phyloP scores from a whole-genome alignment of 495 filamentous ascomycete genomes.

The Bathelium albidoporum region DNA sequence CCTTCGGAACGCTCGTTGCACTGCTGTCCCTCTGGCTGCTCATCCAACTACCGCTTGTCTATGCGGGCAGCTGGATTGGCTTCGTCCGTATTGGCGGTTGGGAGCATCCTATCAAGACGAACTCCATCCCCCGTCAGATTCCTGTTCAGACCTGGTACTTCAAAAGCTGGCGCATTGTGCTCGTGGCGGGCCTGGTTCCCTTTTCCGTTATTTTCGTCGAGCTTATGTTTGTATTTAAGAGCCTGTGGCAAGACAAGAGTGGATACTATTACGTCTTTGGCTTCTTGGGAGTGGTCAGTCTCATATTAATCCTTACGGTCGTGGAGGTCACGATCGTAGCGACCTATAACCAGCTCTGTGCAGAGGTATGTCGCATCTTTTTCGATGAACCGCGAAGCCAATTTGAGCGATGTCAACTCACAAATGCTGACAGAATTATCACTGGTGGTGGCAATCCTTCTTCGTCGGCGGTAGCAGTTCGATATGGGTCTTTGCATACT shows the following conservation, averaged over 20 bases:
- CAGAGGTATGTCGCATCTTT: slow-evolving; percentile 43
- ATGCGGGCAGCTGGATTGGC: slow-evolving; percentile 73
- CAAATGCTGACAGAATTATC: slow-evolving; percentile 55
- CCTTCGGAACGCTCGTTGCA: slow-evolving; percentile 72
- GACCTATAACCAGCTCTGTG: slow-evolving; percentile 77
- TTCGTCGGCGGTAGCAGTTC: slow-evolving; percentile 68
- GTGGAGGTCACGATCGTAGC: slow-evolving; percentile 84
- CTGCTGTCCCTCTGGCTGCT: slow-evolving; percentile 77
- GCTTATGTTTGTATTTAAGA: slow-evolving; percentile 84
- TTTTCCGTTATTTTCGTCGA: slow-evolving; percentile 94
- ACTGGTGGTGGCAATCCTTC: slow-evolving; percentile 97
- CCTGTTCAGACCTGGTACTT: slow-evolving; percentile 76
- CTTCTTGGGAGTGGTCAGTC: slow-evolving; percentile 66
- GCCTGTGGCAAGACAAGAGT: slow-evolving; percentile 84
- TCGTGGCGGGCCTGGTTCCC: slow-evolving; percentile 74
- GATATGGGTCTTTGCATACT: slow-evolving; percentile 80
- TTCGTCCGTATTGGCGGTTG: slow-evolving; percentile 56
- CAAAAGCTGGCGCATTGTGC: slow-evolving; percentile 46
- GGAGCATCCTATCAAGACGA: slow-evolving; percentile 84
- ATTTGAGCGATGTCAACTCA: neutral
- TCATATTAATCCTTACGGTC: slow-evolving; percentile 68
- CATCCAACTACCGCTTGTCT: slow-evolving; percentile 83
- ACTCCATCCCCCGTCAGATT: slow-evolving; percentile 60
- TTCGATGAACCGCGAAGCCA: neutral
- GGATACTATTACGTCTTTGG: slow-evolving; percentile 95